A percentile compares a stretch with the other conserved stretches of the same genome.
Evolutionary conservation across 495 filamentous ascomycete species (phyloP).

Genomic region (Margaritispora aquatica): DNA sequence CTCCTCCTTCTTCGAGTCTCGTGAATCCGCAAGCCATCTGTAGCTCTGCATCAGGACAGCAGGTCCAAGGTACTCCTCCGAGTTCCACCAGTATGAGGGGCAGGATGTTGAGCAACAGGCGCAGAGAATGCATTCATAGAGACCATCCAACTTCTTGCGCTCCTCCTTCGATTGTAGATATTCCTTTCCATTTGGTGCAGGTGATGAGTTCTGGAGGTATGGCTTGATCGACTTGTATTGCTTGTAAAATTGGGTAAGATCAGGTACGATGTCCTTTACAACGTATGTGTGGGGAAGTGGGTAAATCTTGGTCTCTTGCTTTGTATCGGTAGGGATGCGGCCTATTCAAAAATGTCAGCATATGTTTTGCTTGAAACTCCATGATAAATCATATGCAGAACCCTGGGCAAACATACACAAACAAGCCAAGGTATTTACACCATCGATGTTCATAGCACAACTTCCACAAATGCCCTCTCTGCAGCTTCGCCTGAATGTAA

Average conservation of each 20-base stretch:
- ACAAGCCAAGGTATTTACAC: constrained; percentile 92
- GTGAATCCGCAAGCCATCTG: constrained; percentile 88
- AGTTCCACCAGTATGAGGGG: constrained; percentile 99
- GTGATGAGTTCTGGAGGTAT: constrained; percentile 84
- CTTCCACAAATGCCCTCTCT: constrained; percentile 97
- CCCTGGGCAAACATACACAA: constrained; percentile 65
- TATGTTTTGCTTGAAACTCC: too few species aligned
- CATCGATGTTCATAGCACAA: constrained; percentile 99
- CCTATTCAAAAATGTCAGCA: too few species aligned
- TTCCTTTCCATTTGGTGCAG: constrained; percentile 75
- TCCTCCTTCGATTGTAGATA: constrained; percentile 83
- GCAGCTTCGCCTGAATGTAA: constrained; percentile 93
- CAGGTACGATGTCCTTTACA: constrained; percentile 96
- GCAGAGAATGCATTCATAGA: constrained; percentile 99
- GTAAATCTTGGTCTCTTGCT: constrained; percentile 87
- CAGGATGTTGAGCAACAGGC: constrained; percentile 98
- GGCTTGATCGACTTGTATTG: constrained; percentile 99
- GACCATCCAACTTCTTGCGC: constrained; percentile 91
- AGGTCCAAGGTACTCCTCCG: constrained; percentile 94
- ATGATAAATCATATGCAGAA: neutral
- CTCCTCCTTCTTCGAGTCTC: constrained; percentile 82
- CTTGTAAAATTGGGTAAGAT: constrained; percentile 98
- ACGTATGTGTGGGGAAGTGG: constrained; percentile 98
- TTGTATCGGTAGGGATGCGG: constrained; percentile 83
- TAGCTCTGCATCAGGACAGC: constrained; percentile 95